phyloP scores from a whole-genome alignment of 1,139 yeast genomes.

The Kodamaea fungicola region DNA sequence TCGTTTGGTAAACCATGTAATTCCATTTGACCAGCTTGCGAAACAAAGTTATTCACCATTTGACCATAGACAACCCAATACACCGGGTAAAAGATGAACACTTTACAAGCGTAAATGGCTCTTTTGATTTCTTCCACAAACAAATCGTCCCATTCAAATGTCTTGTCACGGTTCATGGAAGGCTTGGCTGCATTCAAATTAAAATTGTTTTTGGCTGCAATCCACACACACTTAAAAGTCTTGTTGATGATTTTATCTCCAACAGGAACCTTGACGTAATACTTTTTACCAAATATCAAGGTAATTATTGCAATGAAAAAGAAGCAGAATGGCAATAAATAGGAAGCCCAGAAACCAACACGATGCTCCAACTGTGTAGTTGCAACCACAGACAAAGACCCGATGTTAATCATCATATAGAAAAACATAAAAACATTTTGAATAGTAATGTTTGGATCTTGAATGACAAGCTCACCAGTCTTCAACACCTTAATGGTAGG shows the following conservation, averaged over 20 bases:
- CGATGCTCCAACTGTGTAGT: conserved; percentile 38
- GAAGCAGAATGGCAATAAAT: conserved; percentile 20
- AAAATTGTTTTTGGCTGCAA: conserved; percentile 16
- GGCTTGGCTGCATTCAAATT: conserved; percentile 17
- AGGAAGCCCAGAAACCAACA: conserved; percentile 45
- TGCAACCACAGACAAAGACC: conserved; percentile 40
- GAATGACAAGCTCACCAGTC: conserved; percentile 36
- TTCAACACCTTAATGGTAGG: conserved; percentile 33
- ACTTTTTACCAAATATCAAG: conserved; percentile 15
- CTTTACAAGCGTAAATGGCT: conserved; percentile 18
- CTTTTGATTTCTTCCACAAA: conserved; percentile 18
- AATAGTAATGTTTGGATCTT: conserved; percentile 40
- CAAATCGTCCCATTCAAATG: conserved; percentile 16
- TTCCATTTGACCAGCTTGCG: conserved; percentile 23
- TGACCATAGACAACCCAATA: conserved; percentile 22
- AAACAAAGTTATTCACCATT: conserved; percentile 18
- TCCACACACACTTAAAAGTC: conserved; percentile 14
- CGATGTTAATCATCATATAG: conserved; percentile 42
- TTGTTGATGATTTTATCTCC: conserved; percentile 16
- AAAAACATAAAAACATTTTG: conserved; percentile 43
- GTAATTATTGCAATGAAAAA: conserved; percentile 15
- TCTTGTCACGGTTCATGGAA: conserved; percentile 13
- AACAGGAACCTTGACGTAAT: conserved; percentile 18
- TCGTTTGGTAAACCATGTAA: conserved; percentile 21
- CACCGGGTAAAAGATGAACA: conserved; percentile 18